These are phyloP conservation scores for Clonostachys rosea DNA, from an alignment of 2,329 filamentous ascomycete genomes.

Conservation along the genomic window DNA sequence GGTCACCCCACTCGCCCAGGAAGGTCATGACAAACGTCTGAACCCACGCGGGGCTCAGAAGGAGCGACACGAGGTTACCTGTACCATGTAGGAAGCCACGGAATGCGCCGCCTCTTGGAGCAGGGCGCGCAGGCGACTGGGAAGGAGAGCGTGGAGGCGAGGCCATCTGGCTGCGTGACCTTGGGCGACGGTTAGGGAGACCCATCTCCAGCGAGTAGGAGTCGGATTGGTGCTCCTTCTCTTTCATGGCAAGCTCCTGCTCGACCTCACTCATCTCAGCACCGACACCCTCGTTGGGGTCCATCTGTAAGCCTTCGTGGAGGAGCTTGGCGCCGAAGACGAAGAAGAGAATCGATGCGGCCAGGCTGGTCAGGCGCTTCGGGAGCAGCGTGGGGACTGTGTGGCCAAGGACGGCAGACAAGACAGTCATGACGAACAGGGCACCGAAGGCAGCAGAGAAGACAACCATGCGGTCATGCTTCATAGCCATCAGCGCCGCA, in stretches of 20 bases:
- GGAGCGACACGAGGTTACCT: constrained; percentile 79
- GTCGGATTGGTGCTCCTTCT: constrained; percentile 69
- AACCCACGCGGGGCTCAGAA: constrained; percentile 95
- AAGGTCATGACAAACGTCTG: constrained; percentile 99
- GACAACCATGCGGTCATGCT: constrained; percentile 87
- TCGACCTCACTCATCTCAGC: constrained; percentile 99
- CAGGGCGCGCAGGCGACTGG: constrained; percentile 62
- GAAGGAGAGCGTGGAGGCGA: constrained; percentile 78
- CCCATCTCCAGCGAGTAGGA: constrained; percentile 80
- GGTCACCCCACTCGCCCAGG: constrained; percentile 95
- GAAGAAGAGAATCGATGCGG: constrained; percentile 81
- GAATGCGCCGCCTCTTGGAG: constrained; percentile 32
- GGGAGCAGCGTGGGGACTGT: constrained; percentile 86
- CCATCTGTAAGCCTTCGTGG: constrained; percentile 84
- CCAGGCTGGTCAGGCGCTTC: constrained; percentile 83
- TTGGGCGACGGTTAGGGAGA: constrained; percentile 61
- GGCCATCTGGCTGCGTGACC: constrained; percentile 72
- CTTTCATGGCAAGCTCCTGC: constrained; percentile 88
- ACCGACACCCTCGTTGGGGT: constrained; percentile 82
- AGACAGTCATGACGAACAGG: constrained; percentile 87
- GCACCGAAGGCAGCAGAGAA: constrained; percentile 94
- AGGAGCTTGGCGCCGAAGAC: constrained; percentile 84
- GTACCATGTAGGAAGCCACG: constrained; percentile 55
- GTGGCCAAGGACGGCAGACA: constrained; percentile 89
- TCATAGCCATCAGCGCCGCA: constrained; percentile 98